Evolutionary conservation across 345 rosid species (phyloP).

Genomic region (Hibiscus trionum): DNA sequence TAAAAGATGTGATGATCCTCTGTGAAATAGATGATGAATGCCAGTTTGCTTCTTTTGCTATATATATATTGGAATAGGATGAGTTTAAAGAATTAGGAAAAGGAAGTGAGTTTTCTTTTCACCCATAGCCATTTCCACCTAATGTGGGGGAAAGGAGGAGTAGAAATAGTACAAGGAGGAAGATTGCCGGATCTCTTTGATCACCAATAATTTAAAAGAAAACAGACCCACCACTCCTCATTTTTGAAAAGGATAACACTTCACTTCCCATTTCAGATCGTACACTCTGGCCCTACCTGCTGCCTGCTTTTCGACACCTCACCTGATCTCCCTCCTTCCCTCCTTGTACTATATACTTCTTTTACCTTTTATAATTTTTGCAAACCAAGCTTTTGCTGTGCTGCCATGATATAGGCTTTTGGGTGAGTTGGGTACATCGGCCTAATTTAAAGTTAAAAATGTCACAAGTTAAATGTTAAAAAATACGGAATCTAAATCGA

Average conservation of each 20-base stretch:
- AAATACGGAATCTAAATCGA: too few relatives aligned
- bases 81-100: too few relatives aligned
- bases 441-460: too few relatives aligned
- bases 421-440: too few relatives aligned
- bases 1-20: too few relatives aligned
- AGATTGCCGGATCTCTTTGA: background rate
- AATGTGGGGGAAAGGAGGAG: background rate
- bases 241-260: conserved; percentile 4
- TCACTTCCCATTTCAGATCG: background rate
- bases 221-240: background rate
- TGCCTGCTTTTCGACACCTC: background rate
- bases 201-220: background rate
- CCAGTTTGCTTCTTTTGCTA: too few relatives aligned
- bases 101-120: too few relatives aligned
- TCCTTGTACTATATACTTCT: background rate
- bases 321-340: background rate
- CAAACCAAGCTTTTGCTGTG: too few relatives aligned
- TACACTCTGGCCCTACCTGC: background rate
- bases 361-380: background rate
- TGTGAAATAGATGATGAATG: too few relatives aligned
- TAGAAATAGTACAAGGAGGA: background rate
- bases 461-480: too few relatives aligned
- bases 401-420: too few relatives aligned
- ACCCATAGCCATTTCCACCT: background rate
- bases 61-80: too few relatives aligned